Conservation (phyloP, 1,139 yeast genomes). For the Taphrina flavorubra region DNA sequence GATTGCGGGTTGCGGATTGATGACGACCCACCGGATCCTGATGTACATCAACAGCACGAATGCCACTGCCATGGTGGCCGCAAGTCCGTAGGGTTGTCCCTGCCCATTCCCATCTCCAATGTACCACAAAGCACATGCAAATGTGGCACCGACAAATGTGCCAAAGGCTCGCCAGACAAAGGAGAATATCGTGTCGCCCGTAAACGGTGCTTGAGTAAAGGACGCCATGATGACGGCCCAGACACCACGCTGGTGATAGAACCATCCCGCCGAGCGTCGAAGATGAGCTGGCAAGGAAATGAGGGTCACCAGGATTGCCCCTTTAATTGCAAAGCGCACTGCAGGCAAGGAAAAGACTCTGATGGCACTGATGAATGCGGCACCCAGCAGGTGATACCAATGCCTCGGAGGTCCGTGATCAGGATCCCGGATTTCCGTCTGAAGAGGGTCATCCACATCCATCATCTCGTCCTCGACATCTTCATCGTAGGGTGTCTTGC, state of each 20-base stretch:
- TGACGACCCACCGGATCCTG: conserved; percentile 50
- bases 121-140: conserved; percentile 53
- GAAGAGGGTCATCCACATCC: conserved; percentile 42
- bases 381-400: conserved; percentile 49
- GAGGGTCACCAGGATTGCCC: conserved; percentile 48
- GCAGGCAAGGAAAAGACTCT: conserved; percentile 45
- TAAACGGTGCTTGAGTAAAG: conserved; percentile 49
- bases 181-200: conserved; percentile 52
- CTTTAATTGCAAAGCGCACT: conserved; percentile 48
- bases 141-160: conserved; percentile 50
- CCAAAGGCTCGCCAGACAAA: conserved; percentile 48
- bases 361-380: conserved; percentile 42
- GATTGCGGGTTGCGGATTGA: conserved; percentile 50
- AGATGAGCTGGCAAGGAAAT: conserved; percentile 49
- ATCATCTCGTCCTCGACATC: conserved; percentile 50
- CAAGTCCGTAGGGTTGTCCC: conserved; percentile 48
- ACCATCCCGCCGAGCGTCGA: conserved; percentile 49
- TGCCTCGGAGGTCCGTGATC: conserved; percentile 51
- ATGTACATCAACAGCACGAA: conserved; percentile 49
- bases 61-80: conserved; percentile 50
- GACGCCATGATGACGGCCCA: conserved; percentile 52
- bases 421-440: conserved; percentile 49
- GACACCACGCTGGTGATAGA: conserved; percentile 49
- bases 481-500: conserved; percentile 27
- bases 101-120: conserved; percentile 48